Base-by-base conservation (phyloP, 2,329 filamentous ascomycete species). In the Claviceps quebecensis region DNA sequence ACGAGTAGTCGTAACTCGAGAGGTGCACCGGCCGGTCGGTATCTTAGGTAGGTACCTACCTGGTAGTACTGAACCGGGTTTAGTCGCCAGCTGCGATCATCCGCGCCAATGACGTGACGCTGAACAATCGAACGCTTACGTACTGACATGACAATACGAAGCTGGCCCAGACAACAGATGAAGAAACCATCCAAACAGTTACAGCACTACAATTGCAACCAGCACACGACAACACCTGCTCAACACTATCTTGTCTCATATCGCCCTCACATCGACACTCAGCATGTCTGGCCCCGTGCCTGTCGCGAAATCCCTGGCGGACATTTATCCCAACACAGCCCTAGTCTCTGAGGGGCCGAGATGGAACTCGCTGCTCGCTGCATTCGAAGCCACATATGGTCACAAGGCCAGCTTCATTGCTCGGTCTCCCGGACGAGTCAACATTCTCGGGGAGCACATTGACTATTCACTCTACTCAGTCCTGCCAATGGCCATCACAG, bases 371-470 rank as follows among this genome's bases (percentile, higher is more conserved):
- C 76, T 97, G 44, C 71, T 91, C 43, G 70, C 77, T 49, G 76
- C 76, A 58, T 97, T 97, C 69, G 72, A 82, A 58, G 69, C 76
- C 53, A 72, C 70, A 43, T 95, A 91, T 68, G 83, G 81, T 58
- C 75, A 80, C 49, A 71, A 75, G 16, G 82, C 90, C 40, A 77
- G 86, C 53, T 96, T 95, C 61, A 81, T 97, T 19, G 80, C 91
- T 9, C 83, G 93, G 56, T 95, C 90, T 51, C 93, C 93, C 1
- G 93, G 93, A 54, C 81, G 93, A 58, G 93, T 98, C 58, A 97
- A 97, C 72, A 93, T 98, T 63, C 96, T 98, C 65, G 93, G 93
- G 67, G 93, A 98, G 76, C 93, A 98, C 72, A 95, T 98, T 62
- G 93, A 98, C 72, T 98, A 98, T 72, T 95, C 88, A 14, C 80